phyloP scores from a whole-genome alignment of 2,329 filamentous ascomycete genomes.

The Exophiala viscosa region DNA sequence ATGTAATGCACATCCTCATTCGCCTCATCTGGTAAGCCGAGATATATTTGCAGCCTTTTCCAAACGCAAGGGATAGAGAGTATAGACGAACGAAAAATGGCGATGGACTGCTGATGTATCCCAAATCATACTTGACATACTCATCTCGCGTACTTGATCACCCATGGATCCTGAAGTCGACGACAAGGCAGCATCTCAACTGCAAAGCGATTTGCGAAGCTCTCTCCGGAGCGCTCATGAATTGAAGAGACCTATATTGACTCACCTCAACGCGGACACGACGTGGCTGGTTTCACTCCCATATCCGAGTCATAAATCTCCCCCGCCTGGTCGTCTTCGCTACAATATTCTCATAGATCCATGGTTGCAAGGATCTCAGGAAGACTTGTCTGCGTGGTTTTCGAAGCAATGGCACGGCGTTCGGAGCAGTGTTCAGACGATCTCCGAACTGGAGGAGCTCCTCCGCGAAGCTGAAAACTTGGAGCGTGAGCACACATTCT shows the following conservation, averaged over 20 bases:
- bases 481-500: conserved; percentile 30
- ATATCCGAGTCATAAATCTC: conserved; percentile 44
- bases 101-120: too few relatives aligned
- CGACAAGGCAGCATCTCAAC: conserved; percentile 3
- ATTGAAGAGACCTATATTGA: conserved; percentile 49
- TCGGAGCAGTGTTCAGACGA: conserved; percentile 51
- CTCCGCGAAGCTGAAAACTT: conserved; percentile 48
- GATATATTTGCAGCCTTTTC: too few relatives aligned
- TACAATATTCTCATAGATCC: conserved; percentile 65
- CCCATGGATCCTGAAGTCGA: conserved; percentile 1
- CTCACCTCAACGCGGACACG: conserved; percentile 65
- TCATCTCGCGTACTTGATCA: neutral
- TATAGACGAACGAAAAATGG: too few relatives aligned
- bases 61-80: too few relatives aligned
- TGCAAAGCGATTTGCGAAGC: conserved; percentile 7
- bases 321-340: conserved; percentile 47
- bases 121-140: too few relatives aligned
- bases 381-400: conserved; percentile 62
- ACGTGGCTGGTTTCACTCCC: conserved; percentile 65
- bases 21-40: too few relatives aligned
- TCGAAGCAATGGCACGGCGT: conserved; percentile 61
- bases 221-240: conserved; percentile 6
- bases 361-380: conserved; percentile 61
- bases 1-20: too few relatives aligned
- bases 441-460: conserved; percentile 54